These are phyloP conservation scores for Cubamyces lactineus DNA, from an alignment of 768 basidiomycete species.

Conservation along the genomic window DNA sequence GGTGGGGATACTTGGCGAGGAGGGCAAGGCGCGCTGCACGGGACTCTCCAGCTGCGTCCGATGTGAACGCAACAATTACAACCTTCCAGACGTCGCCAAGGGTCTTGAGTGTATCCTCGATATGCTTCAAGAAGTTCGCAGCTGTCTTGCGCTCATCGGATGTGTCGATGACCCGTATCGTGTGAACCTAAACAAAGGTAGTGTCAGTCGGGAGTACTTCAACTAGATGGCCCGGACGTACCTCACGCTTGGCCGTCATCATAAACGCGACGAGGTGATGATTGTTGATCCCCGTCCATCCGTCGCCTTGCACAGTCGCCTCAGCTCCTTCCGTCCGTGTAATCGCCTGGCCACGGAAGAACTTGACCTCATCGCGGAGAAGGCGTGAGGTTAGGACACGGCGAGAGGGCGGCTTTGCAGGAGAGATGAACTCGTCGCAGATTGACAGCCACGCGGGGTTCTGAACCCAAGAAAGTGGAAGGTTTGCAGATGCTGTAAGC, in stretches of 20 bases:
- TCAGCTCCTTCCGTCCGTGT: too few species aligned
- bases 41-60: conserved; percentile 3
- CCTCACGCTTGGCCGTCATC: conserved; percentile 20
- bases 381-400: background rate
- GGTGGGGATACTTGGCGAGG: background rate
- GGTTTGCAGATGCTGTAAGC: conserved; percentile 31
- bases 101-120: background rate
- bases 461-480: conserved; percentile 43
- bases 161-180: conserved; percentile 2
- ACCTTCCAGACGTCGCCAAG: background rate
- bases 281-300: conserved; percentile 1
- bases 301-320: too few species aligned
- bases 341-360: conserved; percentile 1
- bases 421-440: conserved; percentile 32
- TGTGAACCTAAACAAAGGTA: background rate
- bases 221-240: conserved; percentile 4
- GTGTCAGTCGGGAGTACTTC: background rate
- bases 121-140: background rate
- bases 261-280: conserved; percentile 24
- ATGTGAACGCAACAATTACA: conserved; percentile 4
- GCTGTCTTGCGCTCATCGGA: conserved; percentile 10
- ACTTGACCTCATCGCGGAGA: background rate
- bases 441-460: conserved; percentile 40
- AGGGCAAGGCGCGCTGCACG: background rate
- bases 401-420: background rate